phyloP scores from a whole-genome alignment of 371 early-diverging fungal species.

The Circinella umbellata region DNA sequence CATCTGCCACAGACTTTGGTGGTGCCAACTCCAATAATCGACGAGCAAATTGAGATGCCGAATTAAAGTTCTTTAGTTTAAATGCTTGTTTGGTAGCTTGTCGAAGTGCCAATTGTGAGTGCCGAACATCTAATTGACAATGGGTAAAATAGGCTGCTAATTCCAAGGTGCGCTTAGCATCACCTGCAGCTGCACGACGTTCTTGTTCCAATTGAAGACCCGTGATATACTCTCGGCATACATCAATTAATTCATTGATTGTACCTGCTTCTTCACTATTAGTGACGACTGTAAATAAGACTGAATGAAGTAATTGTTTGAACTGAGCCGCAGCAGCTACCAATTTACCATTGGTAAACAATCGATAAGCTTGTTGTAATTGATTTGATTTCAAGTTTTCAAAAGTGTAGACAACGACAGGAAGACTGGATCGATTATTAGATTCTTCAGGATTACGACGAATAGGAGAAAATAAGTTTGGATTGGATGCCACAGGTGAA shows the following conservation, averaged over 20 bases:
- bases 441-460: slow-evolving; percentile 67
- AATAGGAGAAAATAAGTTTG: slow-evolving; percentile 60
- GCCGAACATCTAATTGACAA: slow-evolving; percentile 85
- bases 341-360: slow-evolving; percentile 78
- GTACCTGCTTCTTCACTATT: slow-evolving; percentile 71
- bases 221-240: slow-evolving; percentile 90
- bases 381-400: slow-evolving; percentile 50
- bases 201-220: slow-evolving; percentile 84
- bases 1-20: slow-evolving; percentile 72
- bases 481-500: slow-evolving; percentile 62
- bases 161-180: slow-evolving; percentile 77
- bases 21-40: slow-evolving; percentile 90
- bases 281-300: slow-evolving; percentile 70
- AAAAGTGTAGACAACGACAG: slow-evolving; percentile 60
- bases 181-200: slow-evolving; percentile 60
- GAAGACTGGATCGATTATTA: slow-evolving; percentile 55
- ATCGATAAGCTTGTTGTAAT: slow-evolving; percentile 80
- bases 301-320: slow-evolving; percentile 72
- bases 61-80: slow-evolving; percentile 80
- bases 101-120: slow-evolving; percentile 81
- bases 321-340: slow-evolving; percentile 76
- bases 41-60: slow-evolving; percentile 85
- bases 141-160: slow-evolving; percentile 94
- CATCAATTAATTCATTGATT: slow-evolving; percentile 74
- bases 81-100: slow-evolving; percentile 84